Conservation (phyloP, 106 monocot genomes). For the Platanthera guangdongensis region DNA sequence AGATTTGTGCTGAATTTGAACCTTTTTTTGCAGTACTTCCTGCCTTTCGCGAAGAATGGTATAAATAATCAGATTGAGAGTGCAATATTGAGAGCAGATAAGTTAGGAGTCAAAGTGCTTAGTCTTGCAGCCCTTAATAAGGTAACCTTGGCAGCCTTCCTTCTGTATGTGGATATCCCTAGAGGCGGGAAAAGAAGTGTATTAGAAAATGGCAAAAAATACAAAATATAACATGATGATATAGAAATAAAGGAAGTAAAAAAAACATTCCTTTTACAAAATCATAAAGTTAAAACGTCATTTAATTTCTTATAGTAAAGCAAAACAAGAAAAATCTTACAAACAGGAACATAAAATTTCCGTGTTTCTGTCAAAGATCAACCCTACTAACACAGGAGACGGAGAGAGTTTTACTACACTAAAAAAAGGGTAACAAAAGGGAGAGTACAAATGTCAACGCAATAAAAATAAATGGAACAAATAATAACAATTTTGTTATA, state of each 20-base stretch:
- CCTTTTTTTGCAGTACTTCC: slow-evolving; percentile 58
- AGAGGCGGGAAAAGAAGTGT: too few species aligned
- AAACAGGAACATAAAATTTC: too few species aligned
- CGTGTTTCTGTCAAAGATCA: too few species aligned
- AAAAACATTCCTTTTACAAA: neutral
- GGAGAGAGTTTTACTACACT: too few species aligned
- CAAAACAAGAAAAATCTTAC: too few species aligned
- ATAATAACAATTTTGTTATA: neutral
- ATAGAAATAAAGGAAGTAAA: neutral
- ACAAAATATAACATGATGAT: neutral
- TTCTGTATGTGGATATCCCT: neutral
- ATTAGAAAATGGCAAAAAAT: neutral
- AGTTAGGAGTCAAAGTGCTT: slow-evolving; percentile 82
- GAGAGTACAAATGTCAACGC: neutral
- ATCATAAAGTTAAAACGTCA: too few species aligned
- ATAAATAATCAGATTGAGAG: slow-evolving; percentile 89
- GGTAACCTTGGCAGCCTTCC: slow-evolving; percentile 22
- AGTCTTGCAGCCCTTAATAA: slow-evolving; percentile 98
- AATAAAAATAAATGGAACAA: neutral
- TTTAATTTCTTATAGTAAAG: too few species aligned
- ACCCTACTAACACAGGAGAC: too few species aligned
- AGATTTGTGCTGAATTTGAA: neutral
- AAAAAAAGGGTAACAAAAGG: neutral
- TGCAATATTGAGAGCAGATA: slow-evolving; percentile 84
- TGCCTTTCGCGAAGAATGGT: slow-evolving; percentile 77